phyloP scores from a whole-genome alignment of 2,329 filamentous ascomycete species.

The Podosphaera fusca region DNA sequence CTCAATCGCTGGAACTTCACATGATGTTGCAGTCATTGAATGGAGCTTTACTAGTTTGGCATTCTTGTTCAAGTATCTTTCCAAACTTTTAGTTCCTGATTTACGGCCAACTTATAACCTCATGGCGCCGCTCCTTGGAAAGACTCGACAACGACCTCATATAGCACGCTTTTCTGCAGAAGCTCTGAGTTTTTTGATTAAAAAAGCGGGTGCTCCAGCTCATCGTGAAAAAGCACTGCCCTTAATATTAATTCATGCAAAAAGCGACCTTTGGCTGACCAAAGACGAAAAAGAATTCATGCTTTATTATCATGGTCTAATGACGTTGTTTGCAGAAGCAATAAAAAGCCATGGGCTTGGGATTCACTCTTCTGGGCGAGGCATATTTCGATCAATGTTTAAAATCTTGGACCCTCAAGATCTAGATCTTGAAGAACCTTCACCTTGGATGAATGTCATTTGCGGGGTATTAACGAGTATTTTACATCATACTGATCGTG shows the following conservation, averaged over 20 bases:
- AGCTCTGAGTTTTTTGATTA: slow-evolving; percentile 77
- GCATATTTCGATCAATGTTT: slow-evolving; percentile 30
- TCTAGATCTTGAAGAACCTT: slow-evolving; percentile 20
- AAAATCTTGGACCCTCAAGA: slow-evolving; percentile 22
- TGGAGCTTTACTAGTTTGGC: slow-evolving; percentile 90
- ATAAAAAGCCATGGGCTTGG: slow-evolving; percentile 37
- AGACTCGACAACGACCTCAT: slow-evolving; percentile 58
- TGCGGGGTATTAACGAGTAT: slow-evolving; percentile 58
- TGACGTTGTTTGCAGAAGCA: slow-evolving; percentile 78
- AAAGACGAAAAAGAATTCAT: slow-evolving; percentile 32
- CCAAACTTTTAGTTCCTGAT: slow-evolving; percentile 64
- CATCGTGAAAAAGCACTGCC: slow-evolving; percentile 51
- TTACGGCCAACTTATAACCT: slow-evolving; percentile 65
- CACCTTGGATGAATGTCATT: slow-evolving; percentile 39
- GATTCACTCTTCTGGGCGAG: slow-evolving; percentile 34
- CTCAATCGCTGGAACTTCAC: slow-evolving; percentile 51
- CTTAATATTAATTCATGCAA: slow-evolving; percentile 46
- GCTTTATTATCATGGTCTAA: slow-evolving; percentile 67
- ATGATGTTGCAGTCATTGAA: slow-evolving; percentile 76
- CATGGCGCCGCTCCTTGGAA: slow-evolving; percentile 66
- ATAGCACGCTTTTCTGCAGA: slow-evolving; percentile 86
- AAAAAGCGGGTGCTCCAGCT: slow-evolving; percentile 62
- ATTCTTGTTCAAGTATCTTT: slow-evolving; percentile 94
- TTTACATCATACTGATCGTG: slow-evolving; percentile 56
- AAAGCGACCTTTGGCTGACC: slow-evolving; percentile 38